phyloP scores from a whole-genome alignment of 345 rosid species.

The Citrus glauca region DNA sequence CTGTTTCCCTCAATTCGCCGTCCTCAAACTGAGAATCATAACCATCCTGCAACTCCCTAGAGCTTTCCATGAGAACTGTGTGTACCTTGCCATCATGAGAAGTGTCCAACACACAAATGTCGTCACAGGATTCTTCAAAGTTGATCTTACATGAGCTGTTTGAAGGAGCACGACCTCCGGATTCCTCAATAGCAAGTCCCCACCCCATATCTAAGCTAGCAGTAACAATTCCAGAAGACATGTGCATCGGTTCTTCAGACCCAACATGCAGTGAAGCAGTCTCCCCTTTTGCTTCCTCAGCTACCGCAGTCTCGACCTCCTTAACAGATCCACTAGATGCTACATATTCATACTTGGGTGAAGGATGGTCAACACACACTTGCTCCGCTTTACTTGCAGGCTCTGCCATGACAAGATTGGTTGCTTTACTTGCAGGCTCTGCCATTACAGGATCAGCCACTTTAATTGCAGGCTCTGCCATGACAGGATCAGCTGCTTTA shows the following conservation, averaged over 20 bases:
- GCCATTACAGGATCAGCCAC: conserved; percentile 3
- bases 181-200: conserved; percentile 7
- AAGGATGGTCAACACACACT: neutral
- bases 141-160: conserved; percentile 9
- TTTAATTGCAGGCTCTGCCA: conserved; percentile 12
- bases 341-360: conserved; percentile 2
- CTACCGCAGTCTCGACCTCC: conserved; percentile 1
- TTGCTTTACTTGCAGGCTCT: conserved; percentile 13
- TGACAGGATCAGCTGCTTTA: neutral
- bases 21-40: conserved; percentile 63
- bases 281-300: conserved; percentile 4
- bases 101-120: conserved; percentile 16
- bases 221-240: conserved; percentile 12
- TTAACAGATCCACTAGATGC: neutral
- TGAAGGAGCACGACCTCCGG: conserved; percentile 6
- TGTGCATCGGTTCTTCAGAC: conserved; percentile 12
- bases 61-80: conserved; percentile 3
- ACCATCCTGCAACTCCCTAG: conserved; percentile 38
- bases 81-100: conserved; percentile 21
- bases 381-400: conserved; percentile 15
- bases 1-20: conserved; percentile 58
- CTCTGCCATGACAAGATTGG: conserved; percentile 2
- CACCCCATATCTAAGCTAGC: neutral
- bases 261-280: neutral
- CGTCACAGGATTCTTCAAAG: conserved; percentile 16